Base-by-base conservation (phyloP, 1,139 yeast species). In the Scheffersomyces segobiensis region DNA sequence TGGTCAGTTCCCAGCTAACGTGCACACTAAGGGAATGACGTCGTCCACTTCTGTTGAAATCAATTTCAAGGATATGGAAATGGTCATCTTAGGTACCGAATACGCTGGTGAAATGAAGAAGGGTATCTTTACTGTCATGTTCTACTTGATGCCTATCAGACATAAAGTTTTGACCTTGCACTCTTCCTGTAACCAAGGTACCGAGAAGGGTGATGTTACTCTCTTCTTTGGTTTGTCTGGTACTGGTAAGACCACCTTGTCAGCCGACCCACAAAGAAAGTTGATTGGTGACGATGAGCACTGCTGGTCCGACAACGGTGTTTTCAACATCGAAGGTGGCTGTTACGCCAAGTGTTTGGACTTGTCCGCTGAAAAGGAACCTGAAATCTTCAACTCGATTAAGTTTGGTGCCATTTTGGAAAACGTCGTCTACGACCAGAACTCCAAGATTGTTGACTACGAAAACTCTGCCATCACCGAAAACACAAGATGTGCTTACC, bases 101-200 rank as follows among this genome's bases (percentile, higher is more conserved):
- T 95, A 95, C 74, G 98, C 98, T 60, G 98, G 98, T 72, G 99
- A 95, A 83, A 95, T 95, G 99, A 95, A 95, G 85, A 95, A 95
- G 83, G 99, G 99, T 82, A 93, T 95, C 72, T 93, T 95, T 85
- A 93, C 98, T 22, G 98, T 95, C 63, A 95, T 95, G 98, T 95
- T 95, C 82, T 95, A 95, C 85, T 84, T 95, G 78, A 93, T 93
- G 98, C 99, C 99, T 62, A 89, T 95, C 71, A 91, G 86, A 79
- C 91, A 93, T 83, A 80, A 91, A 71, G 95, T 95, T 60, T 86
- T 95, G 75, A 95, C 98, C 54, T 85, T 95, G 75, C 99, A 95
- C 80, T 93, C 98, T 12, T 91, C 97, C 64, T 92, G 95, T 67
- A 95, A 95, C 82, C 97, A 93, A 81, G 98, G 97, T 75, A 77